These are phyloP conservation scores for Suhomyces canberraensis DNA, from an alignment of 805 yeast genomes.

Conservation along the genomic window DNA sequence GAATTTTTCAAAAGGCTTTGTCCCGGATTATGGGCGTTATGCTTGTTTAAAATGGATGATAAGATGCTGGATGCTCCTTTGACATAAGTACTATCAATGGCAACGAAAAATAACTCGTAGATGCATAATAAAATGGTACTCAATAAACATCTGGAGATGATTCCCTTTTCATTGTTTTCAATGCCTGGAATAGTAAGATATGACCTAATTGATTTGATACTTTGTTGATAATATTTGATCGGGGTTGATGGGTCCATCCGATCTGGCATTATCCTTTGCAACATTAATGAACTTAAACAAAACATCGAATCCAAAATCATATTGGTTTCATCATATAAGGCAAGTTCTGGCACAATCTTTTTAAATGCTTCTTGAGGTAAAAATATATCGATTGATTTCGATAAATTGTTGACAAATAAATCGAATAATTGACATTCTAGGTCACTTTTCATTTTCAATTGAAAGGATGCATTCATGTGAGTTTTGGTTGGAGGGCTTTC, in stretches of 20 bases:
- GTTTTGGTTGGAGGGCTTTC: conserved; percentile 5
- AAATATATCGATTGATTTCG: conserved; percentile 32
- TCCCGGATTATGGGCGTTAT: conserved; percentile 5
- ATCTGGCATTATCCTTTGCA: conserved; percentile 27
- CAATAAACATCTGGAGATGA: conserved; percentile 33
- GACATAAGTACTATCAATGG: conserved; percentile 34
- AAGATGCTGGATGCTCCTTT: conserved; percentile 37
- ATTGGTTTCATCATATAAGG: conserved; percentile 36
- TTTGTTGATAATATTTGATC: conserved; percentile 35
- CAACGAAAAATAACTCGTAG: conserved; percentile 38
- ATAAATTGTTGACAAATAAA: conserved; percentile 27
- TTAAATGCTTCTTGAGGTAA: conserved; percentile 27
- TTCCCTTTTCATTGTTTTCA: conserved; percentile 23
- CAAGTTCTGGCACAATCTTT: conserved; percentile 32
- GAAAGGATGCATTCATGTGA: conserved; percentile 5
- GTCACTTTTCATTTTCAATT: conserved; percentile 15
- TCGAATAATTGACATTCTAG: conserved; percentile 33
- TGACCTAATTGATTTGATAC: conserved; percentile 31
- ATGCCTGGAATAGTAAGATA: conserved; percentile 25
- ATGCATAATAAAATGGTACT: conserved; percentile 37
- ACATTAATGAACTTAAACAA: conserved; percentile 34
- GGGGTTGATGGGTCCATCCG: conserved; percentile 28
- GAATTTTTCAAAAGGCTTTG: conserved; percentile 23
- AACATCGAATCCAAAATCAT: conserved; percentile 36
- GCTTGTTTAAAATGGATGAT: conserved; percentile 23